Base-by-base conservation (phyloP, 345 rosid species). In the Populus pruinosa region DNA sequence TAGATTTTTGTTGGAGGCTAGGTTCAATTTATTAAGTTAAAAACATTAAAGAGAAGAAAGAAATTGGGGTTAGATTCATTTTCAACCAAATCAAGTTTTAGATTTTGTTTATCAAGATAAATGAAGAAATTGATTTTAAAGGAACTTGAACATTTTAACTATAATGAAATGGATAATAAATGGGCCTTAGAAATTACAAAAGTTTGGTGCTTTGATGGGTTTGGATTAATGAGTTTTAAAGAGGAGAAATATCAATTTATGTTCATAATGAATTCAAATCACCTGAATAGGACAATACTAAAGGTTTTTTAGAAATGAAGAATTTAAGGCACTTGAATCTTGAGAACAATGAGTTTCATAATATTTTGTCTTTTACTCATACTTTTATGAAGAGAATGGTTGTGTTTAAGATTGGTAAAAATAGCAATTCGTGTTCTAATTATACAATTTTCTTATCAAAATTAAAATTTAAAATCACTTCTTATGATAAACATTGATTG, bases 251-350 rank as follows among this genome's bases (percentile, higher is more conserved):
- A 39, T 0, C 35, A 33, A 33, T 33, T 29, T 91, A 90, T 31
- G 80, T 91, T 79, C 98, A 93, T 91, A 92, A 39, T 96, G 86
- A 89, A 97, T 72, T 88, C 91, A 1, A 93, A 96, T 69, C 93
- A 91, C 83, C 81, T 96, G 78, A 96, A 96, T 81, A 97, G 98
- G 61, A 92, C 96, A 2, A 83, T 96, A 20, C 99, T 98, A 2
- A 83, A 67, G 72, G 92, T 92, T 85, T 84, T 96, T 75, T 93
- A 2, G 75, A 88, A 63, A 82, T 92, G 90, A 92, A 88, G 88
- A 72, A 68, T 1, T 84, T 96, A 50, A 92, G 81, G 83, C 86
- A 88, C 81, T 76, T 92, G 82, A 92, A 96, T 77, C 93, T 96
- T 8, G 93, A 85, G 75, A 87, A 83, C 86, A 96, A 96, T 62